Evolutionary conservation across 805 yeast genomes (phyloP).

Genomic region (Spathaspora sp.): DNA sequence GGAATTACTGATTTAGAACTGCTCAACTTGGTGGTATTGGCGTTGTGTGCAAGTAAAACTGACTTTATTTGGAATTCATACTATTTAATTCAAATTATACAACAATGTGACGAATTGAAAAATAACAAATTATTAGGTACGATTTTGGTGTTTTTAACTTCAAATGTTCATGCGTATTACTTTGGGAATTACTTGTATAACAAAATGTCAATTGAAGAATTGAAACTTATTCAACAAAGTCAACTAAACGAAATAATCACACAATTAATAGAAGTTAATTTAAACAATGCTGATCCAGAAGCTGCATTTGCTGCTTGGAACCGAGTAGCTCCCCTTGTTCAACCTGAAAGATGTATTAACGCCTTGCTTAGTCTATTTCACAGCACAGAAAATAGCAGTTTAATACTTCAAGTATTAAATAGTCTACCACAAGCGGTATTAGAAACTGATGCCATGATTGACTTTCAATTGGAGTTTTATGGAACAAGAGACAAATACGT

Average conservation of each 20-base stretch:
- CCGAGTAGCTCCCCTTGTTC: neutral
- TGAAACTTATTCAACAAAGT: neutral
- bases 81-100: neutral
- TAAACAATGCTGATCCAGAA: neutral
- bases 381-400: neutral
- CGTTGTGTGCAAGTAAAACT: neutral
- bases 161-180: slow-evolving; percentile 3
- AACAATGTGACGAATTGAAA: neutral
- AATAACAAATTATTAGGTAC: neutral
- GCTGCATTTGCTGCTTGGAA: neutral
- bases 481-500: neutral
- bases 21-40: neutral
- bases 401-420: neutral
- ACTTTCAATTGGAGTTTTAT: neutral
- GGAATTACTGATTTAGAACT: neutral
- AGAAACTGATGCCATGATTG: neutral
- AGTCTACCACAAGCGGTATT: neutral
- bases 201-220: neutral
- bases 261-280: neutral
- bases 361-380: neutral
- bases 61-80: neutral
- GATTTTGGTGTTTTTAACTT: slow-evolving; percentile 1
- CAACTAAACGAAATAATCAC: neutral
- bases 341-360: neutral
- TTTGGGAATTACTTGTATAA: slow-evolving; percentile 7